These are phyloP conservation scores for Paecilomyces dactylethromorphus DNA, from an alignment of 2,329 filamentous ascomycete species.

Conservation along the genomic window DNA sequence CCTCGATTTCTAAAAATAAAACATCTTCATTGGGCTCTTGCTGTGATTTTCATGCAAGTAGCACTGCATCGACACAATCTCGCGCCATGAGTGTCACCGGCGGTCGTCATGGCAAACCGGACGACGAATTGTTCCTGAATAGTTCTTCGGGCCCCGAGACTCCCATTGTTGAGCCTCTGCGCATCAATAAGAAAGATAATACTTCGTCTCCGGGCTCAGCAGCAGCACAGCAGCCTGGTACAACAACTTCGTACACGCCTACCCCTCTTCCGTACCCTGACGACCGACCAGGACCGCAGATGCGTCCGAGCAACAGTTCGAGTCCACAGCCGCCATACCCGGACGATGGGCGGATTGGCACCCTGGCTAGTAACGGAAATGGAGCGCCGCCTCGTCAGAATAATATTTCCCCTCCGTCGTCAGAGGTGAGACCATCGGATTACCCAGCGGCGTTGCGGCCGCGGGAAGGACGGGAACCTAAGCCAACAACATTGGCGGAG, in stretches of 20 bases:
- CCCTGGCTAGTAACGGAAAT: slow-evolving; percentile 11
- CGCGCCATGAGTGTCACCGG: slow-evolving; percentile 38
- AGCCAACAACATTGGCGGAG: slow-evolving; percentile 63
- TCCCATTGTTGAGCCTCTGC: slow-evolving; percentile 73
- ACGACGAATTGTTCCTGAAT: slow-evolving; percentile 76
- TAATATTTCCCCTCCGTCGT: slow-evolving; percentile 21
- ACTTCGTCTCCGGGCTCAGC: slow-evolving; percentile 45
- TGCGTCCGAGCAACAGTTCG: slow-evolving; percentile 23
- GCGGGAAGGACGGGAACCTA: slow-evolving; percentile 46
- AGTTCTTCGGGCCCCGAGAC: slow-evolving; percentile 52
- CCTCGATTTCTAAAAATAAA: not conserved
- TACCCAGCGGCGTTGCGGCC: slow-evolving; percentile 36
- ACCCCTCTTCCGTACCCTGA: slow-evolving; percentile 67
- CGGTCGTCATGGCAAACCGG: slow-evolving; percentile 57
- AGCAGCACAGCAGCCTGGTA: slow-evolving; percentile 36
- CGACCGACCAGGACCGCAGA: slow-evolving; percentile 44
- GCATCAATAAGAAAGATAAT: slow-evolving; percentile 74
- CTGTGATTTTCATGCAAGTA: slow-evolving; percentile 2
- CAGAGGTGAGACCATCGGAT: slow-evolving; percentile 22
- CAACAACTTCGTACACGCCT: slow-evolving; percentile 61
- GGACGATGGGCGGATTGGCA: slow-evolving; percentile 17
- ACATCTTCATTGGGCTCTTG: not conserved
- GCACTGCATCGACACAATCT: not conserved
- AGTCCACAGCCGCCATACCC: slow-evolving; percentile 29
- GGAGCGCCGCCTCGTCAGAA: slow-evolving; percentile 13